phyloP scores from a whole-genome alignment of 2,329 filamentous ascomycete genomes.

The Xylaria sp. region DNA sequence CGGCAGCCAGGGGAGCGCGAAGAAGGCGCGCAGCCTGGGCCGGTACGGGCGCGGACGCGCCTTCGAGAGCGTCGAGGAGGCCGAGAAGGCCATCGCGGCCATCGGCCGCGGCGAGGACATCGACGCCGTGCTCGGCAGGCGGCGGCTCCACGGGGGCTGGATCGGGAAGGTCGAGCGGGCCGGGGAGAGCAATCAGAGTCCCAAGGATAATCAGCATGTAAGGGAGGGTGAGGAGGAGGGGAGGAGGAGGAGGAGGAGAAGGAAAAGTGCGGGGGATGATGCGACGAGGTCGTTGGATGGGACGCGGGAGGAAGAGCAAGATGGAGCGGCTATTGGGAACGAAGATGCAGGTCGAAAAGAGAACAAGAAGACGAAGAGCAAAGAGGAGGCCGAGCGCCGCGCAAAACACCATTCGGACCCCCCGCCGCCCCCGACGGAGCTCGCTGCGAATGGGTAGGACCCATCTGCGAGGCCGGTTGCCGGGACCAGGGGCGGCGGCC shows the following conservation, averaged over 20 bases:
- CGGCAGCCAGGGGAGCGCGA: constrained; percentile 34
- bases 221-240: too few species aligned
- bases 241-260: too few species aligned
- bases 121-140: constrained; percentile 33
- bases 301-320: neutral
- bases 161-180: neutral
- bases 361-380: too few species aligned
- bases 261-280: neutral
- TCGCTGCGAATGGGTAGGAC: neutral
- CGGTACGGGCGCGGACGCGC: constrained; percentile 46
- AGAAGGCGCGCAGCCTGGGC: constrained; percentile 39
- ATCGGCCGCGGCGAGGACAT: constrained; percentile 48
- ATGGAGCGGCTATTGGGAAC: neutral
- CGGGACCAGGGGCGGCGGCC: too few species aligned
- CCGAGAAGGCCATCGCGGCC: constrained; percentile 49
- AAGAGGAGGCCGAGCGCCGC: neutral
- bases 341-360: too few species aligned
- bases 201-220: neutral
- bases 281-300: neutral
- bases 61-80: constrained; percentile 54
- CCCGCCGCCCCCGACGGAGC: neutral
- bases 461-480: neutral
- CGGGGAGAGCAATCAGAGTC: neutral
- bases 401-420: neutral
- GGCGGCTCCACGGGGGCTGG: neutral